Base-by-base conservation (phyloP, 805 yeast species). In the Pichia deserticola region DNA sequence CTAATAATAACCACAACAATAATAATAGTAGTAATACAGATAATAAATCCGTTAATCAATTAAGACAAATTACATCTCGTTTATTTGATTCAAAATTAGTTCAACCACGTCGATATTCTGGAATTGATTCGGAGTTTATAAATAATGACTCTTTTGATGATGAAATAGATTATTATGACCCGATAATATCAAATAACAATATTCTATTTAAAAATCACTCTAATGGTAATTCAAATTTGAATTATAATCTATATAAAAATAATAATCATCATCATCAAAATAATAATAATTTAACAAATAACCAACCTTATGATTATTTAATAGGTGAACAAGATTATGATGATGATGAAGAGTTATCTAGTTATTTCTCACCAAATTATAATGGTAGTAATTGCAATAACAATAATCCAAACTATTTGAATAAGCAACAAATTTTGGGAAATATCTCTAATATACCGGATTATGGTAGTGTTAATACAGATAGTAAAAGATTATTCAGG, bases 21-120 rank as follows among this genome's bases (percentile, higher is more conserved):
- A 20, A 32, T 32, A 32, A 32, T 32, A 32, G 11, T 9, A 32
- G 11, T 34, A 25, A n/a, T 30, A 9, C 32, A 30, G 50, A 53
- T n/a, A 33, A 42, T 28, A 43, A 33, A 40, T 45, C 45, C 4
- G 44, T 46, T 11, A 62, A 62, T 47, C 62, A 62, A 38, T 49
- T 67, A 42, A 60, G 69, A 12, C 66, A 89, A 3, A 84, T 89
- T 1, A 82, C 89, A 0, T 83, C 89, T 1, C 82, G 82, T 53
- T 66, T 85, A 6, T 85, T 86, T 63, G 92, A 85, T 57, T 76
- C 79, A 11, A 83, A 79, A 56, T 89, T 88, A 1, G 78, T 84
- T 0, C 85, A 82, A 43, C 79, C 88, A 6, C 72, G 90, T 59
- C 69, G 89, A 35, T 84, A 85, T 58, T 82, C 89, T 25, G 86